These are phyloP conservation scores for Aspergillus versicolor DNA, from an alignment of 2,329 filamentous ascomycete genomes.

Conservation along the genomic window DNA sequence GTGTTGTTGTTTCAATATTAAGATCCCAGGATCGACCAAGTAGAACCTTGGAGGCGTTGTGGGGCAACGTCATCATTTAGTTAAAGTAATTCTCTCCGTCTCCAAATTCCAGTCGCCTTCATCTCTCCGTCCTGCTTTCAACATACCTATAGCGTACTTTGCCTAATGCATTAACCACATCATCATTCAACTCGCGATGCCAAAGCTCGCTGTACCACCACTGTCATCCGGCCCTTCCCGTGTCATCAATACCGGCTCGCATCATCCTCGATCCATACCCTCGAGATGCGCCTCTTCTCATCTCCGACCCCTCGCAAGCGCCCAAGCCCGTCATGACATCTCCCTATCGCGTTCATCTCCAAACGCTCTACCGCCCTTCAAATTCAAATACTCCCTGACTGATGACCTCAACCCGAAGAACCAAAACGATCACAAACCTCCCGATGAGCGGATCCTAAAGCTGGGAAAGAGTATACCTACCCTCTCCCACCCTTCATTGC, in stretches of 20 bases:
- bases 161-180: constrained; percentile 8
- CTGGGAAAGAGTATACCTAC: constrained; percentile 57
- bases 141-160: not conserved
- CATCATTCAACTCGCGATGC: constrained; percentile 9
- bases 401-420: constrained; percentile 21
- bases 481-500: constrained; percentile 13
- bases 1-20: not conserved
- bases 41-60: not conserved
- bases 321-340: constrained; percentile 38
- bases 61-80: constrained; percentile 6
- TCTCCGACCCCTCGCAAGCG: constrained; percentile 35
- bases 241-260: constrained; percentile 12
- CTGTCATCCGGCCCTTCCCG: constrained; percentile 1
- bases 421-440: constrained; percentile 46
- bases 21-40: not conserved
- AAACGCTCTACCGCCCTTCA: constrained; percentile 11
- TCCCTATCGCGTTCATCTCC: constrained; percentile 21
- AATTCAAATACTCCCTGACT: constrained; percentile 12
- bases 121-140: not conserved
- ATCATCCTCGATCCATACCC: constrained; percentile 3
- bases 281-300: constrained; percentile 23
- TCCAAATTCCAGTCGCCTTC: not conserved
- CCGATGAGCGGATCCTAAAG: constrained; percentile 61
- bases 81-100: not conserved
- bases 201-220: constrained; percentile 11